phyloP scores from a whole-genome alignment of 495 filamentous ascomycete species.

The Neurospora sp. region DNA sequence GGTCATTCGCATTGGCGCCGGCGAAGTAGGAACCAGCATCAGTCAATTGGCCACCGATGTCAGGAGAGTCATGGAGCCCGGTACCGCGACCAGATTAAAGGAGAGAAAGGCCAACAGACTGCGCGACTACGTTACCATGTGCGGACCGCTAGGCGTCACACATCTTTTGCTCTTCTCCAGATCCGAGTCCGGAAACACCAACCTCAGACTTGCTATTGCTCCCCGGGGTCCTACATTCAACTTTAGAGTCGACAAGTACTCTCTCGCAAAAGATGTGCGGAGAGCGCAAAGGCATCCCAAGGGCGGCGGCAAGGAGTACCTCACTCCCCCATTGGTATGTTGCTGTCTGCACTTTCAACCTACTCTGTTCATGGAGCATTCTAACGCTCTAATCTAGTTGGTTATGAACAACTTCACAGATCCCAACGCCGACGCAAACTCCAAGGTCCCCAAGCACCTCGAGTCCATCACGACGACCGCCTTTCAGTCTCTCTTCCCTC shows the following conservation, averaged over 20 bases:
- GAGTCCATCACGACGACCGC: slow-evolving; percentile 88
- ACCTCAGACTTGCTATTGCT: slow-evolving; percentile 78
- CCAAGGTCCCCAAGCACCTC: slow-evolving; percentile 67
- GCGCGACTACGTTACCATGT: slow-evolving; percentile 91
- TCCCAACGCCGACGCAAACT: slow-evolving; percentile 52
- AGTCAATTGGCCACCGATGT: slow-evolving; percentile 90
- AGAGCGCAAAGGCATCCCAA: slow-evolving; percentile 71
- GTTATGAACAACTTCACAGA: slow-evolving; percentile 97
- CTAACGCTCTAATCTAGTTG: slow-evolving; percentile 40
- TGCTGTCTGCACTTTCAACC: background rate
- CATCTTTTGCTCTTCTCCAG: slow-evolving; percentile 93
- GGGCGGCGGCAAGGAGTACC: slow-evolving; percentile 72
- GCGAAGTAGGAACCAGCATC: slow-evolving; percentile 84
- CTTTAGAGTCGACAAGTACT: slow-evolving; percentile 95
- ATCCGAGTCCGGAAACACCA: slow-evolving; percentile 82
- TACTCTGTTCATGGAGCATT: background rate
- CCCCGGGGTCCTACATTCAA: slow-evolving; percentile 88
- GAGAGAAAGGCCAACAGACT: slow-evolving; percentile 85
- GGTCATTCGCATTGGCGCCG: slow-evolving; percentile 94
- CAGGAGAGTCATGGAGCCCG: slow-evolving; percentile 87
- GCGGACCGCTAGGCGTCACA: slow-evolving; percentile 84
- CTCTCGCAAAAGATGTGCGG: slow-evolving; percentile 80
- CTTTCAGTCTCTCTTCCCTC: slow-evolving; percentile 94
- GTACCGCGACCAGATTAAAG: slow-evolving; percentile 77
- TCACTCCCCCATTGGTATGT: slow-evolving; percentile 64